Conservation (phyloP, 106 monocot species). For the Triglochin maritima region DNA sequence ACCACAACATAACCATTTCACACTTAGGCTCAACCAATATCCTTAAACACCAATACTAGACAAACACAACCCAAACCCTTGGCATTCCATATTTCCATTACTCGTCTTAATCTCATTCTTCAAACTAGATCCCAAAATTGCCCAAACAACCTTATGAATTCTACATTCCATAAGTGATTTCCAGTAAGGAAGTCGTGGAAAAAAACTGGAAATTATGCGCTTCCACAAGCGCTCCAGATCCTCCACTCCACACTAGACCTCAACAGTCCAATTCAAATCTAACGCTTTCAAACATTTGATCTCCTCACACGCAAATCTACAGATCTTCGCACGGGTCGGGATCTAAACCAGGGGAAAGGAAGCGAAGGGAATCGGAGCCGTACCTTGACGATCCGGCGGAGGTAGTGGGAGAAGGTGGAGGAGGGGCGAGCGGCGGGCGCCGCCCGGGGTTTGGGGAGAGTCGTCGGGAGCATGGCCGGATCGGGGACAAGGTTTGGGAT, state of each 20-base stretch:
- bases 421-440: constrained; percentile 7
- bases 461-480: constrained; percentile 3
- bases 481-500: neutral
- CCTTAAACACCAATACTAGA: too few species aligned
- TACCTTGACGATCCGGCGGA: constrained; percentile 25
- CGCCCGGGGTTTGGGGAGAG: constrained; percentile 12
- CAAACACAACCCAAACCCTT: too few species aligned
- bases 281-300: neutral
- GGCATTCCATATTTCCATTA: too few species aligned
- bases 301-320: neutral
- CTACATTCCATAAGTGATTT: too few species aligned
- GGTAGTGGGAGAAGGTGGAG: constrained; percentile 21
- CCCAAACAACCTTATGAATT: too few species aligned
- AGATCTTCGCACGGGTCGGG: neutral
- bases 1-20: too few species aligned
- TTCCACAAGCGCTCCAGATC: too few species aligned
- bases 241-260: too few species aligned
- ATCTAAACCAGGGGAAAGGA: neutral
- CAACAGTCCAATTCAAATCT: neutral
- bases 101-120: too few species aligned
- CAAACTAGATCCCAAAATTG: too few species aligned
- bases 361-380: neutral
- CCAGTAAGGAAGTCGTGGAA: neutral
- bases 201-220: too few species aligned
- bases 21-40: too few species aligned